A percentile compares a stretch with the other conserved stretches of the same genome.
Evolutionary conservation across 2,329 filamentous ascomycete species (phyloP).

Genomic region (Beauveria sp.): DNA sequence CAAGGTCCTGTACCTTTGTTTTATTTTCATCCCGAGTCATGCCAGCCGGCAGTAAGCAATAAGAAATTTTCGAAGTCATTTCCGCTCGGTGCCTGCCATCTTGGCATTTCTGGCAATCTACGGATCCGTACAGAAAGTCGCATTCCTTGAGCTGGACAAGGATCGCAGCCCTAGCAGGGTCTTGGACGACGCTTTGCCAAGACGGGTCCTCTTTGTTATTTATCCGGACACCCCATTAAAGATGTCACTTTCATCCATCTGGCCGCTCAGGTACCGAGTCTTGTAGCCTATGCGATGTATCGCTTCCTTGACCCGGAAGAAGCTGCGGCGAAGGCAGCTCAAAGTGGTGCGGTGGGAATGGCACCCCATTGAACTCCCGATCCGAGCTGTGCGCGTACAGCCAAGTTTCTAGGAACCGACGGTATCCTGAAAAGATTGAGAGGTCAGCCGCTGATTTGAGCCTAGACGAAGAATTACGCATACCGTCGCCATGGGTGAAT

Average conservation of each 20-base stretch:
- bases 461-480: constrained; percentile 14
- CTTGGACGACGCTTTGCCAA: background rate
- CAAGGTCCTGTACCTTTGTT: constrained; percentile 1
- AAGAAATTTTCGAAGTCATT: background rate
- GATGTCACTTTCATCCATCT: constrained; percentile 10
- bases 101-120: background rate
- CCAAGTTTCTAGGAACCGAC: constrained; percentile 40
- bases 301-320: constrained; percentile 23
- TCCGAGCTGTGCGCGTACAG: constrained; percentile 38
- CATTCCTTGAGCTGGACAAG: background rate
- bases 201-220: background rate
- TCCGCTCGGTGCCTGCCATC: background rate
- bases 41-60: background rate
- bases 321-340: constrained; percentile 42
- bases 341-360: constrained; percentile 37
- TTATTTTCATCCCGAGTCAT: constrained; percentile 6
- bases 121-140: background rate
- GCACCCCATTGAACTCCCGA: constrained; percentile 36
- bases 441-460: background rate
- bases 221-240: background rate
- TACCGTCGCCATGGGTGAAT: constrained; percentile 41
- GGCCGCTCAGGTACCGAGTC: constrained; percentile 24
- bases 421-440: constrained; percentile 30
- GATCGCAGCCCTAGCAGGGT: background rate
- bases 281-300: constrained; percentile 20